phyloP scores from a whole-genome alignment of 495 filamentous ascomycete genomes.

The Alectoria sarmentosa region DNA sequence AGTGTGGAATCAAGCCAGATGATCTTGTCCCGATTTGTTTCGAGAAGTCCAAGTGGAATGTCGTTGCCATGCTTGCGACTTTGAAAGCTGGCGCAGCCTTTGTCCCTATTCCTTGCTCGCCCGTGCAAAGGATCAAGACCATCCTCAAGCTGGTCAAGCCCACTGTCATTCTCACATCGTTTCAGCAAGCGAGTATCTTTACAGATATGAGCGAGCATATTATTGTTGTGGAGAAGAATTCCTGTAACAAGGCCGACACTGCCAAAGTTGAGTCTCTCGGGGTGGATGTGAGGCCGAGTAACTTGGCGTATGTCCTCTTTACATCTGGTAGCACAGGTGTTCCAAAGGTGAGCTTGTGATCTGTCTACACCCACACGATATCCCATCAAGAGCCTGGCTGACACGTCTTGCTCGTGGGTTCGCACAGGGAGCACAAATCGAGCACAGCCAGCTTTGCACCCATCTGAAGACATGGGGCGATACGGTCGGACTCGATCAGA shows the following conservation, averaged over 20 bases:
- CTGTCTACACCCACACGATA: too few species aligned
- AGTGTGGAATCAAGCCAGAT: constrained; percentile 31
- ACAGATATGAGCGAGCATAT: neutral
- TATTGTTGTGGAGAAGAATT: neutral
- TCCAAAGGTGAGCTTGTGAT: constrained; percentile 41
- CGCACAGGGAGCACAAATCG: constrained; percentile 1
- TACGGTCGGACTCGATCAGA: neutral
- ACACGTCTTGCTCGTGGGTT: too few species aligned
- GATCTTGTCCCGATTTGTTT: constrained; percentile 39
- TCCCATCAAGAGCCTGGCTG: too few species aligned
- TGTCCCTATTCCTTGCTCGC: constrained; percentile 36
- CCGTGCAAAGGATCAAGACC: constrained; percentile 37
- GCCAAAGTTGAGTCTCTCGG: neutral
- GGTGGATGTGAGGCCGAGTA: neutral
- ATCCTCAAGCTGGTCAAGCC: constrained; percentile 24
- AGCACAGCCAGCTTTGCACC: neutral
- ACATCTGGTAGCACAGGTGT: constrained; percentile 60
- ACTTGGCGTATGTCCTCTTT: constrained; percentile 46
- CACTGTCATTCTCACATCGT: neutral
- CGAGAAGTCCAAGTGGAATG: constrained; percentile 36
- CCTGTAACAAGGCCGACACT: too few species aligned
- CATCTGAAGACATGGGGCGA: neutral
- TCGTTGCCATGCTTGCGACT: constrained; percentile 37
- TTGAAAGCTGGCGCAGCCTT: constrained; percentile 43
- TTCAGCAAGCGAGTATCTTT: neutral